Conservation (phyloP, 345 rosid genomes). For the Aquilaria yunnanensis region DNA sequence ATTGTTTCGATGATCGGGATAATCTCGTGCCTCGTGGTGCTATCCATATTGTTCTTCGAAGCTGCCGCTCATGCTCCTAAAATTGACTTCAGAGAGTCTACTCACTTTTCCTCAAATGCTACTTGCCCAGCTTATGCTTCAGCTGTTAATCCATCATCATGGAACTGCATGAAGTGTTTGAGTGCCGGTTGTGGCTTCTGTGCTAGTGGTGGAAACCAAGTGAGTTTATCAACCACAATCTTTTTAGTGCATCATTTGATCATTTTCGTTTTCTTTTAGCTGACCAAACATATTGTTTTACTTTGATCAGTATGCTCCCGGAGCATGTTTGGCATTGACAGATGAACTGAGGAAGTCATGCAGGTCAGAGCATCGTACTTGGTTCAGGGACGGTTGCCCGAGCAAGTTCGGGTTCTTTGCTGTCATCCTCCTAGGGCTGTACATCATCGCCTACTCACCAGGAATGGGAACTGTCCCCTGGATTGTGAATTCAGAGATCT, state of each 20-base stretch:
- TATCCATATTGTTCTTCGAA: constrained; percentile 46
- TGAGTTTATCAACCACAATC: constrained; percentile 12
- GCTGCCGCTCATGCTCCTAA: constrained; percentile 49
- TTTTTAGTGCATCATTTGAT: no score
- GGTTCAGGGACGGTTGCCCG: constrained; percentile 69
- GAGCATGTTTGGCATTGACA: constrained; percentile 51
- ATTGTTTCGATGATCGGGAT: constrained; percentile 69
- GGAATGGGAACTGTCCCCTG: constrained; percentile 34
- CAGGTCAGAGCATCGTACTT: constrained; percentile 26
- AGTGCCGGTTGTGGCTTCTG: constrained; percentile 57
- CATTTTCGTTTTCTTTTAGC: neutral
- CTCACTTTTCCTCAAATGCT: constrained; percentile 38
- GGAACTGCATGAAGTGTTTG: constrained; percentile 74
- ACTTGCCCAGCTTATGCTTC: constrained; percentile 47
- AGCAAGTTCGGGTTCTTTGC: constrained; percentile 74
- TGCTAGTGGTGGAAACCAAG: constrained; percentile 26
- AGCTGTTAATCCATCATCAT: constrained; percentile 20
- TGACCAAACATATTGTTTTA: neutral
- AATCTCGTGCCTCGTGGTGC: constrained; percentile 41
- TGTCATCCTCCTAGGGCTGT: constrained; percentile 32
- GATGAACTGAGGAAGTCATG: constrained; percentile 27
- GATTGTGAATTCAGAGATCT: constrained; percentile 35
- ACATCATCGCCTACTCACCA: constrained; percentile 28
- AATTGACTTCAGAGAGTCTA: constrained; percentile 24
- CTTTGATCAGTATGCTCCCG: constrained; percentile 44